These are phyloP conservation scores for Cicer bijugum DNA, from an alignment of 306 rosid species.

Conservation along the genomic window DNA sequence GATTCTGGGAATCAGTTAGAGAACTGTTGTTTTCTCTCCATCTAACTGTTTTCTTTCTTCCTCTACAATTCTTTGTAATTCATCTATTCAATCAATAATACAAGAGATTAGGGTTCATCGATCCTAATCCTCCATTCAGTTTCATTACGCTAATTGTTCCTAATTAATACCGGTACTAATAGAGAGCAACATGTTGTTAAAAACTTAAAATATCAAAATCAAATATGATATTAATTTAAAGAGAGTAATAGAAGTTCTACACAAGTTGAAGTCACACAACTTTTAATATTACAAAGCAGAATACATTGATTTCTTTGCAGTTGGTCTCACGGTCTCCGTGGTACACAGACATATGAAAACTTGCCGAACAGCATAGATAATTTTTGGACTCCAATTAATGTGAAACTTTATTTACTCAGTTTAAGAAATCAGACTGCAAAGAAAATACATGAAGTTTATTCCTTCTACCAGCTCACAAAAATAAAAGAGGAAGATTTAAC, in stretches of 20 bases:
- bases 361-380: background rate
- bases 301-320: too few species aligned
- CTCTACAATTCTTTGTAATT: too few species aligned
- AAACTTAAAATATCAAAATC: conserved; percentile 1
- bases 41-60: too few species aligned
- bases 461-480: conserved; percentile 27
- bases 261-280: conserved; percentile 1
- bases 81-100: too few species aligned
- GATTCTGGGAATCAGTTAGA: too few species aligned
- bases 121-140: too few species aligned
- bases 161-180: too few species aligned
- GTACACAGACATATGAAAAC: conserved; percentile 27
- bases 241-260: conserved; percentile 9
- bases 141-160: too few species aligned
- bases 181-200: background rate
- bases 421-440: conserved; percentile 30
- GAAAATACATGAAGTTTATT: conserved; percentile 22
- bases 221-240: conserved; percentile 5
- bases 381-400: conserved; percentile 20
- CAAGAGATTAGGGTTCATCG: too few species aligned
- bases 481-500: conserved; percentile 47
- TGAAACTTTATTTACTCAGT: conserved; percentile 6
- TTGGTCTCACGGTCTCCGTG: too few species aligned
- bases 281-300: too few species aligned
- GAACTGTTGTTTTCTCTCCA: too few species aligned